Evolutionary conservation across 768 basidiomycete genomes (phyloP).

Genomic region (Auricularia auricula-judae): DNA sequence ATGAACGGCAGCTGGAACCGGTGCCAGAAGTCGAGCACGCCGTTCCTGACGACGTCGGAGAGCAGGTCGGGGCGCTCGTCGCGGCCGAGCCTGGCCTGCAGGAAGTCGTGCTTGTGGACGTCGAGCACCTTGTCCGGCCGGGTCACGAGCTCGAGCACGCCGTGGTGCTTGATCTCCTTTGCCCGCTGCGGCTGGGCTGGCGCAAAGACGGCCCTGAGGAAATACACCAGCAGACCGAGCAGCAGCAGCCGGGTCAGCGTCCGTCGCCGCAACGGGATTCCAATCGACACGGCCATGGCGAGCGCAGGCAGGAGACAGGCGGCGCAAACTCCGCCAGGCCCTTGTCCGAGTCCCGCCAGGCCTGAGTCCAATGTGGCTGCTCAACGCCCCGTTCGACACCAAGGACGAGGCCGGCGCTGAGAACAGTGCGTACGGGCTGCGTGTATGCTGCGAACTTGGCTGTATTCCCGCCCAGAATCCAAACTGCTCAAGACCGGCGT

Average conservation of each 20-base stretch:
- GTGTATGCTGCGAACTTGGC: not conserved
- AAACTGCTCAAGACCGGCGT: slow-evolving; percentile 56
- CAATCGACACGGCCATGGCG: slow-evolving; percentile 17
- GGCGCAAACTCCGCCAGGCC: not conserved
- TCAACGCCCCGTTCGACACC: slow-evolving; percentile 45
- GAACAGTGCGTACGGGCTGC: slow-evolving; percentile 18
- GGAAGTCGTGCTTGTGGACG: slow-evolving; percentile 76
- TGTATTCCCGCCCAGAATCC: slow-evolving; percentile 20
- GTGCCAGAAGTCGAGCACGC: slow-evolving; percentile 82
- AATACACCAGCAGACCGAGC: slow-evolving; percentile 13
- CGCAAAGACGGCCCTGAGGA: slow-evolving; percentile 13
- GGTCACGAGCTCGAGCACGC: slow-evolving; percentile 55
- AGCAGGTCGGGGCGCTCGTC: slow-evolving; percentile 79
- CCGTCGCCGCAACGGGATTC: slow-evolving; percentile 16
- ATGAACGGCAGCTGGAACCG: slow-evolving; percentile 90
- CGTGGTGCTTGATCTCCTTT: slow-evolving; percentile 42
- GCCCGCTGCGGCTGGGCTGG: slow-evolving; percentile 8
- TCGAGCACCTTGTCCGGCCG: slow-evolving; percentile 69
- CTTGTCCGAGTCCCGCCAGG: no score
- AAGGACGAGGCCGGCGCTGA: slow-evolving; percentile 22
- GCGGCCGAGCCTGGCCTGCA: slow-evolving; percentile 81
- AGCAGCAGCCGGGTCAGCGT: slow-evolving; percentile 14
- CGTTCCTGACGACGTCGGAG: slow-evolving; percentile 60
- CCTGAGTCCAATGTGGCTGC: slow-evolving; percentile 49
- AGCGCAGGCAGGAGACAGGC: not conserved